Evolutionary conservation across 352 stramenopile genomes (phyloP), one percentile per base, ranked within the genome.

Genomic region (Hyaloperonospora arabidopsidis): DNA sequence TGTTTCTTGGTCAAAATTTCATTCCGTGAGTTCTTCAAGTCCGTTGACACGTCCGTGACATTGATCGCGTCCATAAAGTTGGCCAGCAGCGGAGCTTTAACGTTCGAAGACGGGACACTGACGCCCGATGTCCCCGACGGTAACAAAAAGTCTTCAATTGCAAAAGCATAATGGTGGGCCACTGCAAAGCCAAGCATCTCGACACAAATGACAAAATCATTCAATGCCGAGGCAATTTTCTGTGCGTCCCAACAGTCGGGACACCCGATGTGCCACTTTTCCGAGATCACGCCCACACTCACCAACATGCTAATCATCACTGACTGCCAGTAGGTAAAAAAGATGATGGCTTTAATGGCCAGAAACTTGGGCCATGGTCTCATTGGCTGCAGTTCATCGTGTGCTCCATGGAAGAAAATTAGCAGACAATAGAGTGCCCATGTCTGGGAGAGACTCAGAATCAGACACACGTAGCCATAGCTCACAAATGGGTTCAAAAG

Each of bases 241-340:
- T 86, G 76, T 8, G 84, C 79, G 51, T 81, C 72, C 84, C 80
- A 95, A 59, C 79, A 95, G 32, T 87, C 63, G 10, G 81, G 81
- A 49, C 82, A 94, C 5, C 84, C 79, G 29, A 93, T 95, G 49
- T 81, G 68, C 79, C 78, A 93, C 52, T 83, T 76, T 19, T 84
- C 85, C 40, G 73, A 87, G 62, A 97, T 96, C 36, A 89, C 66
- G 1, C 87, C 89, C 36, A 93, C 60, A 43, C 85, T 87, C 57
- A 95, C 86, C 44, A 97, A 61, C 49, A 91, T 68, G 41, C 77
- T 88, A 67, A 97, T 96, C 62, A 95, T 72, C 43, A 97, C 68
- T 23, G 77, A 90, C 75, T 97, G 91, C 91, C 91, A 97, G 70
- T 93, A 97, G 21, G 87, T 96, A 57, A 97, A 96, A 68, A 97